Base-by-base conservation (phyloP, 352 stramenopile species). In the Pythium brachiatum region DNA sequence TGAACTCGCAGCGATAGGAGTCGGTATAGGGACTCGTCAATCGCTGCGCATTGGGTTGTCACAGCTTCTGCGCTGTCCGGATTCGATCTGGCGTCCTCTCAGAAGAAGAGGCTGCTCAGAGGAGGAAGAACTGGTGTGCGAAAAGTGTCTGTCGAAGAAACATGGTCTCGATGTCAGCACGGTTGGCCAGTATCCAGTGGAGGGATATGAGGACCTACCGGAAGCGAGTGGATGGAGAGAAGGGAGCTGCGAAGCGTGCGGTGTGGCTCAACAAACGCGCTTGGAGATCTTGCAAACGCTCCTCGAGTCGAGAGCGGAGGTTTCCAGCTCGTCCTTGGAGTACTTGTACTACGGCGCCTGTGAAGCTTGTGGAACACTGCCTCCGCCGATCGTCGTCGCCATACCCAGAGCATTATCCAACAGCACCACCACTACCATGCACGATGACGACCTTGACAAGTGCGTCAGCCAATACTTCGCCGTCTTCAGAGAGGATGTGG, bases 41-140 rank as follows among this genome's bases (percentile, higher is more conserved):
- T 76, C 68, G 7, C 23, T 86, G 16, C 68, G 62, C 6, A 78
- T 87, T 34, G 64, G 65, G 5, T 44, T 87, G 0, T 86, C 76
- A 0, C 66, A 83, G 7, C 83, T 79, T 25, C 38, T 89, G 29
- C 74, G 69, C 9, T 89, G 80, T 43, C 1, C 15, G 6, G 48
- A 71, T 39, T 46, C 51, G 7, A 58, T 57, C 12, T 59, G 55
- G 2, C 48, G 32, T 36, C 26, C n/a, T 7, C 44, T 52, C 21
- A 5, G 1, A 47, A 36, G 1, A 2, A 21, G n/a, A 20, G 57
- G 0, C 11, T 23, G 16, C 25, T 16, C 31, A 15, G 41, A 23
- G 0, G 46, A 56, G 12, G 3, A 20, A n/a, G 8, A 18, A 12
- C 21, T 5, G 0, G 0, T 16, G 7, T 67, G 60, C 20, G 43